Evolutionary conservation across 352 stramenopile species (phyloP).

Genomic region (Globisporangium lucens): DNA sequence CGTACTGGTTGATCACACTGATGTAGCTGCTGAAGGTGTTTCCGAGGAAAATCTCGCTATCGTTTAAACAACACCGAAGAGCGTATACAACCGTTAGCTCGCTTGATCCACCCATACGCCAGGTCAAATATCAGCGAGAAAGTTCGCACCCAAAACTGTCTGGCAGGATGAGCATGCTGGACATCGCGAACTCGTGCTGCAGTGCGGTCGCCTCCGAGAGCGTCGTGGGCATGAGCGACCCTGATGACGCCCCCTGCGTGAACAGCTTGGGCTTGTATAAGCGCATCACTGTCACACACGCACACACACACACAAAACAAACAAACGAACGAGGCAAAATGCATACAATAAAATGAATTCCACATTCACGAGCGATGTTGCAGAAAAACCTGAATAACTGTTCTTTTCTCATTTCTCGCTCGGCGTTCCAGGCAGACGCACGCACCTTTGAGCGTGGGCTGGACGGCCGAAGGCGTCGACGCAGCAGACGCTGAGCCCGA

Average conservation of each 20-base stretch:
- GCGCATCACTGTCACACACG: conserved; percentile 70
- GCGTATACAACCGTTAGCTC: neutral
- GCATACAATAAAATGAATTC: neutral
- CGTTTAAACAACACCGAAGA: neutral
- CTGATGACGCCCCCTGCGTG: conserved; percentile 46
- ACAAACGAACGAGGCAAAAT: neutral
- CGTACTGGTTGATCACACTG: conserved; percentile 89
- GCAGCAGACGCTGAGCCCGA: neutral
- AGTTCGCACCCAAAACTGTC: conserved; percentile 84
- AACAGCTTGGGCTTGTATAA: conserved; percentile 89
- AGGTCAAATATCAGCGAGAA: neutral
- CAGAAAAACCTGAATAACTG: neutral
- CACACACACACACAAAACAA: neutral
- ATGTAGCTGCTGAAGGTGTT: conserved; percentile 94
- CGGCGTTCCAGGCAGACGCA: neutral
- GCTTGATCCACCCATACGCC: neutral
- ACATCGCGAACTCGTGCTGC: conserved; percentile 84
- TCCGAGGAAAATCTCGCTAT: conserved; percentile 89
- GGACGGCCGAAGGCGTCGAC: conserved; percentile 24
- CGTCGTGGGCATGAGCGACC: conserved; percentile 62
- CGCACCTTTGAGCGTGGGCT: conserved; percentile 79
- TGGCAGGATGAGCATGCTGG: conserved; percentile 86
- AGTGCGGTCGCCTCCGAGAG: conserved; percentile 37
- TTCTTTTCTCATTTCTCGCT: neutral
- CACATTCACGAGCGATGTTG: neutral